Evolutionary conservation across 1,139 yeast species (phyloP).

Genomic region (Pichia sp.): DNA sequence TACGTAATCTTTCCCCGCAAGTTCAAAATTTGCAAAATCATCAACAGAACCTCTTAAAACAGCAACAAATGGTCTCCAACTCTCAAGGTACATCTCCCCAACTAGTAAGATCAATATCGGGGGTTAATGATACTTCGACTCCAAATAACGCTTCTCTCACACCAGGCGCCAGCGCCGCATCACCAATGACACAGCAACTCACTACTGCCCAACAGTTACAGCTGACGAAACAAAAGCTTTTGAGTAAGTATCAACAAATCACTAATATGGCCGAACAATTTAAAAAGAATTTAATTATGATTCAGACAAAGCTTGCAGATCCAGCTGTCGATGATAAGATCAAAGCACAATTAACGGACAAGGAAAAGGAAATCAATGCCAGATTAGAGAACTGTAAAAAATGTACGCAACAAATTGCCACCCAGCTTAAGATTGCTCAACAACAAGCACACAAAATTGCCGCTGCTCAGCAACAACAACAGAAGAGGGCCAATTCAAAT

Average conservation of each 20-base stretch:
- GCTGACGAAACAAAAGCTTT: slow-evolving; percentile 19
- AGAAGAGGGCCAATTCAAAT: too few species aligned
- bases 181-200: not conserved
- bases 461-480: too few species aligned
- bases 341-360: slow-evolving; percentile 21
- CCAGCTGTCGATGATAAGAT: slow-evolving; percentile 27
- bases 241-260: slow-evolving; percentile 28
- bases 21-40: not conserved
- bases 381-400: slow-evolving; percentile 26
- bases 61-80: not conserved
- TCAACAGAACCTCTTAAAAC: not conserved
- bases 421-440: slow-evolving; percentile 19
- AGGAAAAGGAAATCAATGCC: slow-evolving; percentile 20
- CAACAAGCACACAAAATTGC: slow-evolving; percentile 11
- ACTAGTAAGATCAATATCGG: not conserved
- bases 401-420: slow-evolving; percentile 23
- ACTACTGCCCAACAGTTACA: slow-evolving; percentile 15
- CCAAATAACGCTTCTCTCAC: not conserved
- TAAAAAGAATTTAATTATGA: slow-evolving; percentile 32
- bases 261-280: slow-evolving; percentile 32
- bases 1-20: not conserved
- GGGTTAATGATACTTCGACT: not conserved
- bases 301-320: slow-evolving; percentile 30
- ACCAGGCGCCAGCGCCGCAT: not conserved
- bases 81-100: not conserved